Conservation (phyloP, 106 monocot genomes). For the Acanthochlamys bracteata region DNA sequence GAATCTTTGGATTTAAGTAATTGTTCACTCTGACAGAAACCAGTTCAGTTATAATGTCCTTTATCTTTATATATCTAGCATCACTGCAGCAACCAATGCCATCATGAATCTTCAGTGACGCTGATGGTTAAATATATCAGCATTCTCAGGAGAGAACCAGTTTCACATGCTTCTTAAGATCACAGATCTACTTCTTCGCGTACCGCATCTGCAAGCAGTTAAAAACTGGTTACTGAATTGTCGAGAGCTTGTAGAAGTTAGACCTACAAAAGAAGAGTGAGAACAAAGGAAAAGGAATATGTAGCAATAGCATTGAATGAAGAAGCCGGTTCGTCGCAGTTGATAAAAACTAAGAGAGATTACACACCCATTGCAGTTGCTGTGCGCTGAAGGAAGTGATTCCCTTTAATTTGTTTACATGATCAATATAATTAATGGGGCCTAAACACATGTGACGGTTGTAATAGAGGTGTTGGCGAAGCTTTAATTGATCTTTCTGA, state of each 20-base stretch:
- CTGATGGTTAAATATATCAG: too few relatives aligned
- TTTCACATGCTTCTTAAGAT: too few relatives aligned
- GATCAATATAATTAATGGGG: not conserved
- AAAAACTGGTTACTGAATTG: too few relatives aligned
- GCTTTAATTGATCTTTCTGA: not conserved
- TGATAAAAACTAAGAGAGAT: not conserved
- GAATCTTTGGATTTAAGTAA: too few relatives aligned
- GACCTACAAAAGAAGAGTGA: not conserved
- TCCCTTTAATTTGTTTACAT: not conserved
- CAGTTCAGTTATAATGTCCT: too few relatives aligned
- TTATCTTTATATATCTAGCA: too few relatives aligned
- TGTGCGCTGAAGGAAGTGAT: not conserved
- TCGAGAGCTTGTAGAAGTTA: not conserved
- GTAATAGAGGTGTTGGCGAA: not conserved
- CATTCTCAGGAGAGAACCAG: too few relatives aligned
- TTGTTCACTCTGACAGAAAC: too few relatives aligned
- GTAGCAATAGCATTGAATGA: not conserved
- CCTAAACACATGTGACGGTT: constrained; percentile 1
- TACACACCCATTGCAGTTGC: not conserved
- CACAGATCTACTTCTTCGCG: too few relatives aligned
- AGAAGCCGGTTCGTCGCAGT: not conserved
- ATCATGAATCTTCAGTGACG: too few relatives aligned
- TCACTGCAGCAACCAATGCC: too few relatives aligned
- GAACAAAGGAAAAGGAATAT: not conserved
- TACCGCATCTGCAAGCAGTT: too few relatives aligned